Base-by-base conservation (phyloP, 768 basidiomycete species). In the Boletus sp. region DNA sequence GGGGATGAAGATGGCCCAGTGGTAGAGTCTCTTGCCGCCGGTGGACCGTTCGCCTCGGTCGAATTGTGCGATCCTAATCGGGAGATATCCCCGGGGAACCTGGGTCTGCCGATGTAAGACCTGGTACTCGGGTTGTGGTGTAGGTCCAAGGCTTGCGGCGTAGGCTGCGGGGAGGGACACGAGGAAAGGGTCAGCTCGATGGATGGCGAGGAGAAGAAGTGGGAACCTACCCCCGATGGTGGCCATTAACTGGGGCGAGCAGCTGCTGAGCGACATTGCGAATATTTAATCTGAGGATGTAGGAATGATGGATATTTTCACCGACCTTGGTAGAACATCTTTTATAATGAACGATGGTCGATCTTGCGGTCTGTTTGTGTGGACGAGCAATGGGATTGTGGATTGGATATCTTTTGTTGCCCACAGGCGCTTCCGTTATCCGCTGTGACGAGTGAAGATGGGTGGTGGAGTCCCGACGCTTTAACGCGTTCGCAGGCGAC, bases 1-100 rank as follows among this genome's bases (percentile, higher is more conserved):
- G 2, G 63, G 60, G 50, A 64, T 42, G 60, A 58, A 65, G 49
- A 65, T 65, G n/a, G 63, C 59, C 59, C 63, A 64, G 17, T 65
- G 63, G 17, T 55, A 34, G 0, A 53, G 37, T 21, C 50, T 29
- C 1, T 7, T 50, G 0, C 40, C 50, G 7, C 59, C 63, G 1
- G 21, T 30, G 1, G 41, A 1, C 15, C 54, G 52, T 1, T 48
- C 7, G 10, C 54, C 63, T 1, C 56, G 47, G 25, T 34, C 5
- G 50, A 64, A 65, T 37, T 64, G 63, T 2, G n/a, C 51, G 14
- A 64, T 38, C 17, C 19, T 30, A 13, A 65, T 65, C 7, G 59
- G 56, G 19, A 64, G 63, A 35, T 44, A 21, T 7, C 63, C 54
- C 1, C 14, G 1, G 4, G 63, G 63, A 5, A 64, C 54, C 25